Conservation (phyloP, 1,284 basidiomycete species). For the Austropuccinia psidii region DNA sequence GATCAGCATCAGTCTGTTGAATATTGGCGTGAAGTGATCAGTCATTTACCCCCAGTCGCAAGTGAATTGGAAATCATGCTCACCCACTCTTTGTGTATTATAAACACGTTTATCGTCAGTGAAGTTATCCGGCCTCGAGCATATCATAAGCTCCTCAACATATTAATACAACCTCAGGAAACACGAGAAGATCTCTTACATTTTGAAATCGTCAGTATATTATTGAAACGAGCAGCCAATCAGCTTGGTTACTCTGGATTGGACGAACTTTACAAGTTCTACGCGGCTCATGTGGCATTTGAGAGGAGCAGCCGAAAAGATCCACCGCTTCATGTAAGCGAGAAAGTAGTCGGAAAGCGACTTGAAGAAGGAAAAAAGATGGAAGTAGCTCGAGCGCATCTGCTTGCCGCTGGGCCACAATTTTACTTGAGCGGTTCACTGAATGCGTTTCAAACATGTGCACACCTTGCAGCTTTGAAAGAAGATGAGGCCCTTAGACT, state of each 20-base stretch:
- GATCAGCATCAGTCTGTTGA: not conserved
- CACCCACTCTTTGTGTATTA: conserved; percentile 66
- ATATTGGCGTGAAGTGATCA: conserved; percentile 28
- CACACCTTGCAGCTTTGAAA: conserved; percentile 1
- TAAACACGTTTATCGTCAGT: conserved; percentile 75
- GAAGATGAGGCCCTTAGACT: conserved; percentile 3
- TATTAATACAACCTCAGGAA: conserved; percentile 41
- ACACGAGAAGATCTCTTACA: conserved; percentile 50
- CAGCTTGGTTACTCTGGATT: conserved; percentile 62
- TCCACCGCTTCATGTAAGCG: conserved; percentile 39
- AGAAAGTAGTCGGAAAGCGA: conserved; percentile 50
- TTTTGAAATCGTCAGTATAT: conserved; percentile 57
- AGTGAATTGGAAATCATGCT: conserved; percentile 61
- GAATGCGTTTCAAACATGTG: conserved; percentile 10
- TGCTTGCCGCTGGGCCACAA: conserved; percentile 42
- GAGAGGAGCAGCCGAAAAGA: not conserved
- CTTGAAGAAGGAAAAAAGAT: conserved; percentile 61
- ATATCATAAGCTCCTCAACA: conserved; percentile 78
- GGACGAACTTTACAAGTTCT: conserved; percentile 66
- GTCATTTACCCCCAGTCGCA: not conserved
- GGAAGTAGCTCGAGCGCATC: conserved; percentile 63
- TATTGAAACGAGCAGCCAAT: conserved; percentile 59
- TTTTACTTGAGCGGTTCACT: conserved; percentile 10
- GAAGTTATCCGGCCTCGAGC: conserved; percentile 72
- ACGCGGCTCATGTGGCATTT: conserved; percentile 61